Conservation (phyloP, 2,329 filamentous ascomycete genomes). For the Sphaerulina vaccinii region DNA sequence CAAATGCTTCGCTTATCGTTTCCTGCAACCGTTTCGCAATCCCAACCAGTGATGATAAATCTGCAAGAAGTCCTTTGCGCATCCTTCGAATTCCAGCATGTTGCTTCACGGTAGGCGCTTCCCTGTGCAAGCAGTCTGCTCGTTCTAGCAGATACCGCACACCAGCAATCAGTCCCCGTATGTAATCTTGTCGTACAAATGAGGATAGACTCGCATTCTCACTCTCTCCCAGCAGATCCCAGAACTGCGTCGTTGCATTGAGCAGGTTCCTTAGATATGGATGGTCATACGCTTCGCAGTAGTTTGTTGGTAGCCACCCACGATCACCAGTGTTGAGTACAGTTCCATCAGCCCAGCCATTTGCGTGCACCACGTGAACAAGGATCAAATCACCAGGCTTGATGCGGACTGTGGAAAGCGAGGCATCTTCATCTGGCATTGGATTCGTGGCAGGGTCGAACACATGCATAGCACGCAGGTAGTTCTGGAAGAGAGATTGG, state of each 20-base stretch:
- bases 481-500: constrained; percentile 81
- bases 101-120: constrained; percentile 70
- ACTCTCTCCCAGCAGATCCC: constrained; percentile 75
- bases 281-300: constrained; percentile 92
- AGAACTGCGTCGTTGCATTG: constrained; percentile 84
- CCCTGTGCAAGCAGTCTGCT: constrained; percentile 81
- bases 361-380: constrained; percentile 94
- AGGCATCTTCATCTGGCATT: constrained; percentile 62
- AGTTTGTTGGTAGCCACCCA: constrained; percentile 97
- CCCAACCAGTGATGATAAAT: constrained; percentile 86
- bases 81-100: constrained; percentile 75
- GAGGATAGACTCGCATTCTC: constrained; percentile 69
- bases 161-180: constrained; percentile 89
- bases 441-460: constrained; percentile 74
- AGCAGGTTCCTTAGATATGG: constrained; percentile 81
- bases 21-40: constrained; percentile 83
- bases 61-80: constrained; percentile 83
- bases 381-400: constrained; percentile 89
- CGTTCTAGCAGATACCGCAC: constrained; percentile 87
- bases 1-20: constrained; percentile 55
- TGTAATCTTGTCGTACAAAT: constrained; percentile 89
- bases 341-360: constrained; percentile 97
- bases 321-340: constrained; percentile 79
- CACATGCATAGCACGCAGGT: constrained; percentile 88
- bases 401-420: constrained; percentile 73